Base-by-base conservation (phyloP, 2,329 filamentous ascomycete species). In the Colletotrichum melonis region DNA sequence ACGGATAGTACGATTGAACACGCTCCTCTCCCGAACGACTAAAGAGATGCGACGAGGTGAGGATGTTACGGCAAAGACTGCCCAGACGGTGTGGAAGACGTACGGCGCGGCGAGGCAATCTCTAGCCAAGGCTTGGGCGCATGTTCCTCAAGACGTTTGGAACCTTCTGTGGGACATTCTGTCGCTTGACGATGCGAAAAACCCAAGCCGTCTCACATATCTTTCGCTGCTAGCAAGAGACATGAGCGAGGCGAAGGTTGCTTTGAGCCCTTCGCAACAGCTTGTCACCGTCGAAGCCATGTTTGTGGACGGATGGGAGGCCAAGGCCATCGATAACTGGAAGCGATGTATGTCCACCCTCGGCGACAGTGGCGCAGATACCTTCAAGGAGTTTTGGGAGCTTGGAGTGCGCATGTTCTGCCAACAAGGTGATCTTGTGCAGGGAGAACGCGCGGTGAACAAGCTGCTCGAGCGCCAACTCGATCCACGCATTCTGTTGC, bases 281-380 rank as follows among this genome's bases (percentile, higher is more conserved):
- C 82, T 95, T 22, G 83, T 92, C 32, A 91, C 91, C 38, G 90
- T 95, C 38, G 91, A 94, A 78, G 90, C 92, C 69, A 84, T 93
- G 54, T 92, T 93, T 75, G 84, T 91, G 6, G 87, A 88, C 54
- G 92, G 91, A 2, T 89, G 89, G 80, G 85, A 88, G 69, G 83
- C 84, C 5, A 87, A 89, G 75, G 92, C 92, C 0, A 81, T 93
- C 28, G 88, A 90, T 14, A 87, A 89, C 59, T 94, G 93, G 91
- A 89, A 89, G 79, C 86, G 88, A 63, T 87, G 87, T 57, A 87
- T 89, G 52, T 79, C 85, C 7, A 87, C 85, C 0, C 82, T 93
- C 16, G 90, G 89, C 0, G 78, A 85, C 1, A 82, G 83, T 22
- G 76, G 75, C 2, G 81, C 85, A 6, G 84, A 86, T 32, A 86